Percentiles rank a stretch among this genome's conserved stretches.
phyloP scores from a whole-genome alignment of 441 rosid genomes.

The Corymbia citriodora region DNA sequence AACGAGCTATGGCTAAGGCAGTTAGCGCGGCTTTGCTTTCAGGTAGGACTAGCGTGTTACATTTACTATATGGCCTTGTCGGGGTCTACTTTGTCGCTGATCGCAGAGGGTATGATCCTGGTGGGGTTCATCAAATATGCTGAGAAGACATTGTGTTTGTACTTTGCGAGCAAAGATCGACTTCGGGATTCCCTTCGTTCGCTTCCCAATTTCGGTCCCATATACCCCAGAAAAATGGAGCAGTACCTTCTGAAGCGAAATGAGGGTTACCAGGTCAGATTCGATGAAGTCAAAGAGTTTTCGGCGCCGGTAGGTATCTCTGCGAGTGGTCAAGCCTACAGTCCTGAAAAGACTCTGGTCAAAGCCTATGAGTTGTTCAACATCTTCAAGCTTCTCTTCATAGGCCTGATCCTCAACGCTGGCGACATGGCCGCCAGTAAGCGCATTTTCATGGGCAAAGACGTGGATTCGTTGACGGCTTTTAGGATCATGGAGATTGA shows the following conservation, averaged over 20 bases:
- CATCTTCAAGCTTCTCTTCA: background rate
- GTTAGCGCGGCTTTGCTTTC: background rate
- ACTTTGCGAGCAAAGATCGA: background rate
- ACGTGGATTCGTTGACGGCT: background rate
- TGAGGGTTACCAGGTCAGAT: background rate
- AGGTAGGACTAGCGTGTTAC: background rate
- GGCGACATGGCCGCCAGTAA: background rate
- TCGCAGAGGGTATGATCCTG: background rate
- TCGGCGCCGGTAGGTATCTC: background rate
- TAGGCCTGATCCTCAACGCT: background rate
- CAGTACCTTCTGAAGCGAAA: background rate
- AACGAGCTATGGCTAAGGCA: background rate
- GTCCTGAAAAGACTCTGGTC: background rate
- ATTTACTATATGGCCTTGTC: background rate
- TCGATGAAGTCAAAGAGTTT: background rate
- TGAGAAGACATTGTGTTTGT: background rate
- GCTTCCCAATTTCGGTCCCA: background rate
- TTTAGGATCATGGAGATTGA: too few relatives aligned
- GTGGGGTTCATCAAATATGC: background rate
- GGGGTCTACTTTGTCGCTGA: background rate
- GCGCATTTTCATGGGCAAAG: accelerated
- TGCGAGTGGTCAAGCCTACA: background rate
- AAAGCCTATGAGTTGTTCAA: background rate
- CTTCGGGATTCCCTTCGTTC: background rate
- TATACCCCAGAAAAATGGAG: background rate